Evolutionary conservation across 352 stramenopile genomes (phyloP).

Genomic region (Phytophthora podocarpi): DNA sequence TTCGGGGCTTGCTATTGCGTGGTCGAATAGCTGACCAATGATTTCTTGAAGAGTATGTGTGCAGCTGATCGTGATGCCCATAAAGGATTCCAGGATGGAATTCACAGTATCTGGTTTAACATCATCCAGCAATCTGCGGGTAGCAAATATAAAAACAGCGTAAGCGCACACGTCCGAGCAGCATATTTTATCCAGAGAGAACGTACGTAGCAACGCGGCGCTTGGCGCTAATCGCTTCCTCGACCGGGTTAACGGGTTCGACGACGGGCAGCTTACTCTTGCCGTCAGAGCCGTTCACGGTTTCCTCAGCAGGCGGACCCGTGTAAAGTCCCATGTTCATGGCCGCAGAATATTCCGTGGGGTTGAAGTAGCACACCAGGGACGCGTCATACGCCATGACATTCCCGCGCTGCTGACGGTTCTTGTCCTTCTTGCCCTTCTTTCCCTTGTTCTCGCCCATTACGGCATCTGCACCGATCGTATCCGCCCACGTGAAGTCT

Average conservation of each 20-base stretch:
- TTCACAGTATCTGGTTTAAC: constrained; percentile 45
- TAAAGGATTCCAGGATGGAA: constrained; percentile 55
- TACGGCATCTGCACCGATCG: constrained; percentile 53
- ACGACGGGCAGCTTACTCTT: constrained; percentile 19
- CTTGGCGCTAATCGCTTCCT: constrained; percentile 68
- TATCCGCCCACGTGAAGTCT: constrained; percentile 67
- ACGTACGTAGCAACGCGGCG: constrained; percentile 59
- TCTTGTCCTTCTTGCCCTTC: constrained; percentile 60
- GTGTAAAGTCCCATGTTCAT: constrained; percentile 67
- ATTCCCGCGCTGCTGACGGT: constrained; percentile 25
- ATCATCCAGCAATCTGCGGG: constrained; percentile 62
- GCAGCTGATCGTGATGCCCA: constrained; percentile 70
- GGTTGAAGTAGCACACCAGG: constrained; percentile 81
- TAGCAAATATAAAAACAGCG: not conserved
- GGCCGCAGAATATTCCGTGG: constrained; percentile 71
- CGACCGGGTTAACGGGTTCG: constrained; percentile 53
- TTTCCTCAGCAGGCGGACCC: constrained; percentile 33
- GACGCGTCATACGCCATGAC: constrained; percentile 75
- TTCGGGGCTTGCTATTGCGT: constrained; percentile 63
- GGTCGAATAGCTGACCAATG: constrained; percentile 72
- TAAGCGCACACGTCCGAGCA: not conserved
- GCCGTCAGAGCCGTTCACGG: constrained; percentile 10
- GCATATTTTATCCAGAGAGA: not conserved
- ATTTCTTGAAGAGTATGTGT: constrained; percentile 76
- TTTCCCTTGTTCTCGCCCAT: constrained; percentile 57